These are phyloP conservation scores for Ceratobasidium sp. DNA, from an alignment of 1,284 basidiomycete genomes.

Conservation along the genomic window DNA sequence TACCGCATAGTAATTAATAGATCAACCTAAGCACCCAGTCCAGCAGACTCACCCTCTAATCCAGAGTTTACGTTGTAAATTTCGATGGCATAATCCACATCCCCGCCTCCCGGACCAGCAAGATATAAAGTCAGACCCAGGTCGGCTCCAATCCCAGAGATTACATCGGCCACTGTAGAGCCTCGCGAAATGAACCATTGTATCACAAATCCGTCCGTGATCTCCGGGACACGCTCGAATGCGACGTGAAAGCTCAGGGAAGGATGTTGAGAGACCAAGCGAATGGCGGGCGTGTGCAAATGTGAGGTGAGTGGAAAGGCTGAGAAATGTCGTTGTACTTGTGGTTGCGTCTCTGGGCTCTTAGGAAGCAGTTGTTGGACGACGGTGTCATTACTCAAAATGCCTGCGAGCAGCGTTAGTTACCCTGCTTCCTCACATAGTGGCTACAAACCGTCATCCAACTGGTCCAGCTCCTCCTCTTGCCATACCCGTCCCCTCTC, in stretches of 20 bases:
- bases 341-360: slow-evolving; percentile 55
- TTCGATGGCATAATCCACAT: slow-evolving; percentile 73
- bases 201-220: slow-evolving; percentile 77
- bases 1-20: slow-evolving; percentile 50
- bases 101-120: slow-evolving; percentile 69
- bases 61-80: slow-evolving; percentile 62
- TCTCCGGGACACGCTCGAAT: slow-evolving; percentile 79
- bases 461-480: slow-evolving; percentile 69
- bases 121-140: slow-evolving; percentile 74
- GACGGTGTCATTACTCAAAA: slow-evolving; percentile 60
- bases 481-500: slow-evolving; percentile 72
- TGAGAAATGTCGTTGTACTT: slow-evolving; percentile 69
- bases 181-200: slow-evolving; percentile 69
- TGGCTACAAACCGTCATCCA: slow-evolving; percentile 68
- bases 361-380: slow-evolving; percentile 66
- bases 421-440: slow-evolving; percentile 7
- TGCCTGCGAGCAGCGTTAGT: slow-evolving; percentile 58
- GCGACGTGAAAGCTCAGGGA: slow-evolving; percentile 65
- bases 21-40: not conserved
- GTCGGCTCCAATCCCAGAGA: slow-evolving; percentile 68
- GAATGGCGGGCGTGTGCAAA: slow-evolving; percentile 72
- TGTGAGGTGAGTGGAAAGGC: slow-evolving; percentile 77
- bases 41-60: slow-evolving; percentile 61
- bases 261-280: slow-evolving; percentile 76
- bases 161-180: slow-evolving; percentile 64